Base-by-base conservation (phyloP, 176 grass and related monocot species). In the Tillandsia leiboldiana region DNA sequence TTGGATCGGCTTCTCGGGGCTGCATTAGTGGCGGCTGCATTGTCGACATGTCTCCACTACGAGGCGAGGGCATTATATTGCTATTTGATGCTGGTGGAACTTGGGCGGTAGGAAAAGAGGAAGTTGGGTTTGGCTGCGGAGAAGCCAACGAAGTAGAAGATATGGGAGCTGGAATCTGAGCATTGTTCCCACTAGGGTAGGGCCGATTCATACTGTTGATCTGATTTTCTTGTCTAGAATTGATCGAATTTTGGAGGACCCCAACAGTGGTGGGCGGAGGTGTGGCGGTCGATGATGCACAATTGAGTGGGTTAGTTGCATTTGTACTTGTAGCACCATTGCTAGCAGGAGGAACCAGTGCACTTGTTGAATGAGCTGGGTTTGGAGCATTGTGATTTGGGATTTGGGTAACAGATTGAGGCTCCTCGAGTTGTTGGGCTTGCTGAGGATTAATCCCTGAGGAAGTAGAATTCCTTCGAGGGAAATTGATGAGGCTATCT, bases 401-500 rank as follows among this genome's bases (percentile, higher is more conserved):
- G 77, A 77, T 92, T 66, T 89, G 93, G 67, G 77, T 83, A 63
- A 84, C 66, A 47, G 77, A 51, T 75, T 90, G 89, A 64, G 80
- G 81, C 66, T 90, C 79, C 73, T 92, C 89, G 73, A 71, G 62
- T 68, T 85, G 84, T 68, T 90, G 93, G 63, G 76, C 17, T 78
- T 87, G 94, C 73, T 82, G 75, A 61, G 82, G 48, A 33, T 78
- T 92, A n/a, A 75, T 66, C 57, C 89, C 89, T 50, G 86, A 82
- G 61, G 82, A 26, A 69, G 80, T 42, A 42, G 33, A 42, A 42
- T 7, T 90, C 71, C 87, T 85, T 78, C 94, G 66, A 8, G 89
- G 94, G 48, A 99, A 99, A 27, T 87, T 99, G 48, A 74, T 86
- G 75, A 99, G 77, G 77, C 90, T 93, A 68, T 80, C 94, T 99